Percentiles rank a stretch among this genome's conserved stretches.
Conservation (phyloP, 208 protist species). For the Wallacemonas sp. region DNA sequence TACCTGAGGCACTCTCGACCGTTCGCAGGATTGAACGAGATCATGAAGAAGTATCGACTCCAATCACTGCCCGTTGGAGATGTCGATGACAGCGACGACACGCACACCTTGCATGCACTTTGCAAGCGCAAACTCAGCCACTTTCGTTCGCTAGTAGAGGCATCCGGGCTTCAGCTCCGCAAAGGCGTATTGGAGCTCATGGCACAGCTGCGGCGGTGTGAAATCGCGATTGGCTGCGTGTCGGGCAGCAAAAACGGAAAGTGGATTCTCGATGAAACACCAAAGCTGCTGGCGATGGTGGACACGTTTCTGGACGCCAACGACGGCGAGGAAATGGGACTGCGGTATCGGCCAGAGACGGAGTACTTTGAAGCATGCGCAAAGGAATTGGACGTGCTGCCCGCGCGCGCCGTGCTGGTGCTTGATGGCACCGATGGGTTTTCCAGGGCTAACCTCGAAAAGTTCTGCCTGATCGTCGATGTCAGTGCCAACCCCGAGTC, state of each 20-base stretch:
- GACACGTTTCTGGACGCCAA: slow-evolving; percentile 78
- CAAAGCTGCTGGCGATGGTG: slow-evolving; percentile 54
- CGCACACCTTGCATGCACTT: slow-evolving; percentile 61
- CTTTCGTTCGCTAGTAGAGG: slow-evolving; percentile 58
- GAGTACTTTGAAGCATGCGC: slow-evolving; percentile 84
- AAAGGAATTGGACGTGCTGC: slow-evolving; percentile 55
- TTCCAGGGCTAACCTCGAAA: slow-evolving; percentile 67
- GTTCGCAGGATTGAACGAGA: slow-evolving; percentile 53
- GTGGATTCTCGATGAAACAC: slow-evolving; percentile 66
- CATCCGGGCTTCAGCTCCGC: slow-evolving; percentile 45
- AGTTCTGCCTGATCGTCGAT: slow-evolving; percentile 78
- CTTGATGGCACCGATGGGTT: slow-evolving; percentile 80
- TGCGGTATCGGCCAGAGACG: slow-evolving; percentile 81
- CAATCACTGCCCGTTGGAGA: slow-evolving; percentile 38
- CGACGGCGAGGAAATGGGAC: slow-evolving; percentile 45
- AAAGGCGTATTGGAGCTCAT: slow-evolving; percentile 67
- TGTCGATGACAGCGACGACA: slow-evolving; percentile 38
- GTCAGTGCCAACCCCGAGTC: slow-evolving; percentile 51
- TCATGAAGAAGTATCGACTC: slow-evolving; percentile 65
- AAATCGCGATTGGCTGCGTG: slow-evolving; percentile 81
- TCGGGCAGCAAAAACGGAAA: slow-evolving; percentile 79
- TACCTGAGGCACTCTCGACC: slow-evolving; percentile 77
- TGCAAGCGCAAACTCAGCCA: slow-evolving; percentile 61
- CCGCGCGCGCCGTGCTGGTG: slow-evolving; percentile 69
- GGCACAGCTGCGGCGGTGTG: slow-evolving; percentile 60